phyloP scores from a whole-genome alignment of 2,329 filamentous ascomycete species.

The Xylariaceae sp. region DNA sequence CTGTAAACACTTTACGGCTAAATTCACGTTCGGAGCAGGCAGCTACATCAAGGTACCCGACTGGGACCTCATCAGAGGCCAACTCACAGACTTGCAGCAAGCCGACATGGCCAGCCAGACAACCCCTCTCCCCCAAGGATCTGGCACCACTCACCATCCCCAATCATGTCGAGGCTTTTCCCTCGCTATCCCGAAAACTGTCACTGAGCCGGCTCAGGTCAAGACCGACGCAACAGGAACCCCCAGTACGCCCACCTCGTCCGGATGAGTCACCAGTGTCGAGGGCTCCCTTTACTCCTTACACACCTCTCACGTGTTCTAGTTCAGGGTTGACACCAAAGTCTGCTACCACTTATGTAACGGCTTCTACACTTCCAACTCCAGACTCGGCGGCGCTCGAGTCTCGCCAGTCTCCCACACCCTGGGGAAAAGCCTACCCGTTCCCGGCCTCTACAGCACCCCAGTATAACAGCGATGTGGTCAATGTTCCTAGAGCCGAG shows the following conservation, averaged over 20 bases:
- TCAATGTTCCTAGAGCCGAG: conserved; percentile 30
- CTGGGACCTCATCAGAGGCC: conserved; percentile 1
- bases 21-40: conserved; percentile 36
- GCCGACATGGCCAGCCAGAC: conserved; percentile 22
- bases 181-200: conserved; percentile 33
- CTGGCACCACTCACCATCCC: conserved; percentile 56
- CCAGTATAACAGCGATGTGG: conserved; percentile 24
- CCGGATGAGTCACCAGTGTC: conserved; percentile 43
- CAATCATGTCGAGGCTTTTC: conserved; percentile 28
- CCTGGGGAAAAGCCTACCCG: conserved; percentile 36
- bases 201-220: conserved; percentile 43
- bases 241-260: conserved; percentile 35
- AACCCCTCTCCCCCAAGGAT: conserved; percentile 47
- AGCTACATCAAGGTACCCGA: conserved; percentile 20
- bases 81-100: not conserved
- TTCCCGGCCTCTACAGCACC: conserved; percentile 24
- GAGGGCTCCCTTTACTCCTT: conserved; percentile 35
- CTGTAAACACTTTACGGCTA: conserved; percentile 45
- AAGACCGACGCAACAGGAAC: conserved; percentile 39
- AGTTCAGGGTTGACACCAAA: conserved; percentile 38
- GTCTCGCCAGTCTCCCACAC: conserved; percentile 37
- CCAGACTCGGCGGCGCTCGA: conserved; percentile 47
- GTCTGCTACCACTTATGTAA: conserved; percentile 42
- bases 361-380: conserved; percentile 39
- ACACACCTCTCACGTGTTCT: conserved; percentile 40